phyloP scores from a whole-genome alignment of 495 filamentous ascomycete genomes.

The Penicillium odoratum region DNA sequence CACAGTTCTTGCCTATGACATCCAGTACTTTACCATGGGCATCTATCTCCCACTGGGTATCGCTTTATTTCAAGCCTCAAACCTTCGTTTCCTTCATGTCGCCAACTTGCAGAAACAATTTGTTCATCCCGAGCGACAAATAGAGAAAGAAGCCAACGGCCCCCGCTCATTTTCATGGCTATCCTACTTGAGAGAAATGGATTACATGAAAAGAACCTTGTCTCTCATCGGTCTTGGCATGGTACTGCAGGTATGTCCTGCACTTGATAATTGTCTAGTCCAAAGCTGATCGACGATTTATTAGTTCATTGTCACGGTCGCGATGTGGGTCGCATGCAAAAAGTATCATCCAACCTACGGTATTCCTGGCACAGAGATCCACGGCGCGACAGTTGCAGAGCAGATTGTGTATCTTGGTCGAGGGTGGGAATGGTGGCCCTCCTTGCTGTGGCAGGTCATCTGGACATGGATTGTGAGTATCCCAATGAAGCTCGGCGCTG shows the following conservation, averaged over 20 bases:
- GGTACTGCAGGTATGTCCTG: conserved; percentile 9
- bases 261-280: not conserved
- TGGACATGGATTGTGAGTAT: conserved; percentile 17
- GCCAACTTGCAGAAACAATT: conserved; percentile 15
- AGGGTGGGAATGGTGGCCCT: conserved; percentile 18
- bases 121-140: not conserved
- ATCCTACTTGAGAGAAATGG: conserved; percentile 6
- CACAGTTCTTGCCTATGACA: conserved; percentile 10
- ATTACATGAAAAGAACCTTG: conserved; percentile 9
- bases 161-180: not conserved
- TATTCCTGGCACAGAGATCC: conserved; percentile 12
- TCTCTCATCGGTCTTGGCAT: conserved; percentile 12
- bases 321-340: conserved; percentile 13
- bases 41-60: conserved; percentile 3
- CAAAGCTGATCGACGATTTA: not conserved
- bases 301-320: conserved; percentile 11
- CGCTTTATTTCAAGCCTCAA: conserved; percentile 9
- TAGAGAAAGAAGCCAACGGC: not conserved
- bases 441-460: conserved; percentile 11
- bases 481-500: not conserved
- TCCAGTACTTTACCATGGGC: conserved; percentile 12
- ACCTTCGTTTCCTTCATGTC: conserved; percentile 16
- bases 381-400: conserved; percentile 3
- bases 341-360: conserved; percentile 16
- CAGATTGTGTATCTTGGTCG: conserved; percentile 5